Evolutionary conservation across 306 rosid genomes (phyloP).

Genomic region (Inga leiocalycina): DNA sequence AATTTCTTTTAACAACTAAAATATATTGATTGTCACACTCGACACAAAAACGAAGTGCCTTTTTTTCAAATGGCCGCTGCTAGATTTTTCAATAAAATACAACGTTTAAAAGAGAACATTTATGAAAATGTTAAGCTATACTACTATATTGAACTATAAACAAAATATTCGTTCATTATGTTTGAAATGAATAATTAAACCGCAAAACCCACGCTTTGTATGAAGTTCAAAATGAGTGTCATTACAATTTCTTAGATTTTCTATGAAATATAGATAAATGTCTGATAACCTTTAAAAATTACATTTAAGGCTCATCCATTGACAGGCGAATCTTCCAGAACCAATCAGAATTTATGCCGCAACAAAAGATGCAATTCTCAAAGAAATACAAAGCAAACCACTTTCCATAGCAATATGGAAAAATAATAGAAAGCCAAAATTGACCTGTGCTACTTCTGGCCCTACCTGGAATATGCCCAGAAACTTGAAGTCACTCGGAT

Average conservation of each 20-base stretch:
- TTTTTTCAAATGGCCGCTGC: too few relatives aligned
- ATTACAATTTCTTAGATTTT: neutral
- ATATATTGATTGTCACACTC: neutral
- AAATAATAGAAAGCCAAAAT: neutral
- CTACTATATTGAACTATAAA: too few relatives aligned
- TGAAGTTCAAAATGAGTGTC: neutral
- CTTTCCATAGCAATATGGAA: conserved; percentile 20
- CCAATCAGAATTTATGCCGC: conserved; percentile 22
- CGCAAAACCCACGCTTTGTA: neutral
- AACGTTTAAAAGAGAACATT: neutral
- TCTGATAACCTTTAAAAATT: neutral
- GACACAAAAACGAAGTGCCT: neutral
- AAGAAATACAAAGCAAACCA: conserved; percentile 20
- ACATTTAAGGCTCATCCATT: neutral
- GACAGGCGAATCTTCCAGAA: neutral
- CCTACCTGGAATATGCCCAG: conserved; percentile 30
- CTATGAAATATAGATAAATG: neutral
- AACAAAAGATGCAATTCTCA: conserved; percentile 32
- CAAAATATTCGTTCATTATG: neutral
- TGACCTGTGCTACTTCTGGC: neutral
- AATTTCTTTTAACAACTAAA: too few relatives aligned
- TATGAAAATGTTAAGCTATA: neutral
- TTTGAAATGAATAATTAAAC: neutral
- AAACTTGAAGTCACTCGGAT: neutral
- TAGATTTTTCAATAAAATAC: neutral